Evolutionary conservation across 306 rosid species (phyloP).

Genomic region (Begonia loranthoides): DNA sequence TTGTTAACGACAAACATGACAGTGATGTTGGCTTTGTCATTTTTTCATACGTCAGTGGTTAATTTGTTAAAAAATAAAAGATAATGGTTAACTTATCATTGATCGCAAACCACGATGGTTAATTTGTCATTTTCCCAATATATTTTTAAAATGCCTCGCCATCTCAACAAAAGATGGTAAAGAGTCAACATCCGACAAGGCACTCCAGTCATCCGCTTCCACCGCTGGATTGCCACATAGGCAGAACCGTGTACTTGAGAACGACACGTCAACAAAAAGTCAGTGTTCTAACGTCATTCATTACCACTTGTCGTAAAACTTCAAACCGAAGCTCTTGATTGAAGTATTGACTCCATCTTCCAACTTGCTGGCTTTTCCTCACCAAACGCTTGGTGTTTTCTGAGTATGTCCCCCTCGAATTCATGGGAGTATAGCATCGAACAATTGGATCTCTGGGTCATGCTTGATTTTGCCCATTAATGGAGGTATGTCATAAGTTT

Average conservation of each 20-base stretch:
- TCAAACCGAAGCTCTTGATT: conserved; percentile 13
- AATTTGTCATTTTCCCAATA: too few species aligned
- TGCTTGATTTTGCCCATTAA: neutral
- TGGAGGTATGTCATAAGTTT: neutral
- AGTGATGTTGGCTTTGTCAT: too few species aligned
- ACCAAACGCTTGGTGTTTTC: conserved; percentile 23
- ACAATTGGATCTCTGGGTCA: neutral
- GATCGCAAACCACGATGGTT: too few species aligned
- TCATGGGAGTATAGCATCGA: neutral
- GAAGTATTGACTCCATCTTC: conserved; percentile 16
- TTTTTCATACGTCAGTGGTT: too few species aligned
- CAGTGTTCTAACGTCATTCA: neutral
- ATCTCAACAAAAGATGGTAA: conserved; percentile 26
- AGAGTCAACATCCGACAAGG: conserved; percentile 24
- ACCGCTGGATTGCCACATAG: conserved; percentile 12
- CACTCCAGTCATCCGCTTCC: conserved; percentile 12
- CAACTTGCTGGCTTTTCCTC: conserved; percentile 25
- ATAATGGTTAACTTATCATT: too few species aligned
- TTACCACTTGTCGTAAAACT: conserved; percentile 4
- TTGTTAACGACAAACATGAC: too few species aligned
- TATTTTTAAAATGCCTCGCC: too few species aligned
- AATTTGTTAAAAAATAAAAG: too few species aligned
- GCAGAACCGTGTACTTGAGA: conserved; percentile 14
- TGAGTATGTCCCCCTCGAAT: conserved; percentile 8
- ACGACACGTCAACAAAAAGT: conserved; percentile 33